Evolutionary conservation across 2,329 filamentous ascomycete genomes (phyloP).

Genomic region (Nannizziopsis arthrosporioides): DNA sequence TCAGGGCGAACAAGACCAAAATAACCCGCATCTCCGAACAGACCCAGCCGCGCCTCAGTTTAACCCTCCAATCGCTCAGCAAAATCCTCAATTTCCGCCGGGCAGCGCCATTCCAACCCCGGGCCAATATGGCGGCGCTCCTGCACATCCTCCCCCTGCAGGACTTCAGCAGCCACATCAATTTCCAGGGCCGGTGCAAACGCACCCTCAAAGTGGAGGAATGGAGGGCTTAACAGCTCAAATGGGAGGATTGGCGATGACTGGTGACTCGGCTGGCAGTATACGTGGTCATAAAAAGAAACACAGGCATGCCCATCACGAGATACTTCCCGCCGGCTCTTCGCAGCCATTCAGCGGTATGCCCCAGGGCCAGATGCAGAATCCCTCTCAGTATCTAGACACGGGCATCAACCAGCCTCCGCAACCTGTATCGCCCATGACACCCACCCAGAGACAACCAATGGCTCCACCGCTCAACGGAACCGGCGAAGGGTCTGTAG

Average conservation of each 20-base stretch:
- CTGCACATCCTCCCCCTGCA: neutral
- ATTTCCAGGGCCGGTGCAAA: constrained; percentile 2
- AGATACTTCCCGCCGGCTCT: constrained; percentile 59
- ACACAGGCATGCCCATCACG: constrained; percentile 85
- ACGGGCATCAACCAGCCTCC: constrained; percentile 36
- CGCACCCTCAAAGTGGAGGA: constrained; percentile 18
- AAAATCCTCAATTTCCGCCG: constrained; percentile 28
- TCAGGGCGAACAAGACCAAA: constrained; percentile 41
- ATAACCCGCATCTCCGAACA: constrained; percentile 40
- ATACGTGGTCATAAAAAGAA: constrained; percentile 62
- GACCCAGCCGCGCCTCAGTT: constrained; percentile 47
- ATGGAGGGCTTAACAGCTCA: constrained; percentile 46
- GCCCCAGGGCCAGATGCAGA: constrained; percentile 45
- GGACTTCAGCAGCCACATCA: constrained; percentile 10
- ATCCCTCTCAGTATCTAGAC: constrained; percentile 46
- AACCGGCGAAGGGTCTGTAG: constrained; percentile 44
- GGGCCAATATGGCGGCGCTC: constrained; percentile 14
- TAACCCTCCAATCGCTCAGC: constrained; percentile 29
- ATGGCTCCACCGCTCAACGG: constrained; percentile 26
- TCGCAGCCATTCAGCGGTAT: constrained; percentile 60
- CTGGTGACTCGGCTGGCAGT: constrained; percentile 34
- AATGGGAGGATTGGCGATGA: constrained; percentile 47
- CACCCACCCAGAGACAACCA: constrained; percentile 15
- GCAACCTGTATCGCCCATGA: constrained; percentile 21
- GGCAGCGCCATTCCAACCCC: constrained; percentile 22